A percentile compares a stretch with the other conserved stretches of the same genome.
Evolutionary conservation across 108 stramenopile species (phyloP).

Genomic region (Halocafeteria seosinensis): DNA sequence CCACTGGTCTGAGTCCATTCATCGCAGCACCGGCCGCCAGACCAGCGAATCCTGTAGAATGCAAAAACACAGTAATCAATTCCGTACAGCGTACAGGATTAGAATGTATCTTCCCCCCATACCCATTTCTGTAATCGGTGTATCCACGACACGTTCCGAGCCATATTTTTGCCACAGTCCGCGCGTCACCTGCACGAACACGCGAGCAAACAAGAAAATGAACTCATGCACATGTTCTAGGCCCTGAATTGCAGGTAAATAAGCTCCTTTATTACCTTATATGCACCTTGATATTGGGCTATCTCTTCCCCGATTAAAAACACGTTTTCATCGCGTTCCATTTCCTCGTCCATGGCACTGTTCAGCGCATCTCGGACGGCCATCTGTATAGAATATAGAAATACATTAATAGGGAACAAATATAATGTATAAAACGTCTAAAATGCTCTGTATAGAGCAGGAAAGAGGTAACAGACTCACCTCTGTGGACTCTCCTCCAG

Average conservation of each 20-base stretch:
- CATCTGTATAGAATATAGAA: constrained; percentile 27
- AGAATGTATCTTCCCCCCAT: not conserved
- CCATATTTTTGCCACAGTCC: constrained; percentile 13
- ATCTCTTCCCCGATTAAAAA: constrained; percentile 86
- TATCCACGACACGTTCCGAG: constrained; percentile 81
- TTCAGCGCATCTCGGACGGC: constrained; percentile 92
- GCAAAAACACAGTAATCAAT: not conserved
- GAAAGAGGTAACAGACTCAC: too few species aligned
- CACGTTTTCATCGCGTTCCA: constrained; percentile 72
- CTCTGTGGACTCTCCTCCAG: too few species aligned
- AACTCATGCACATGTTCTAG: too few species aligned
- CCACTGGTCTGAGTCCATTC: constrained; percentile 73
- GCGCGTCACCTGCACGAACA: constrained; percentile 38
- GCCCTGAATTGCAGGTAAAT: too few species aligned
- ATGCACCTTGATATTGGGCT: constrained; percentile 97
- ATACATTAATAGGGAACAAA: not conserved
- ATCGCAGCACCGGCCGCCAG: constrained; percentile 81
- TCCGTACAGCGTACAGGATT: not conserved
- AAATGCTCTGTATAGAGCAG: too few species aligned
- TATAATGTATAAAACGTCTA: too few species aligned
- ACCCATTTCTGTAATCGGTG: constrained; percentile 97
- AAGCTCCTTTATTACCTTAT: constrained; percentile 98
- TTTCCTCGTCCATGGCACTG: constrained; percentile 88
- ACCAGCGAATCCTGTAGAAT: constrained; percentile 56
- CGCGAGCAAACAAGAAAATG: too few species aligned